Conservation (phyloP, 2,329 filamentous ascomycete genomes). For the Cercospora zeae-maydis region DNA sequence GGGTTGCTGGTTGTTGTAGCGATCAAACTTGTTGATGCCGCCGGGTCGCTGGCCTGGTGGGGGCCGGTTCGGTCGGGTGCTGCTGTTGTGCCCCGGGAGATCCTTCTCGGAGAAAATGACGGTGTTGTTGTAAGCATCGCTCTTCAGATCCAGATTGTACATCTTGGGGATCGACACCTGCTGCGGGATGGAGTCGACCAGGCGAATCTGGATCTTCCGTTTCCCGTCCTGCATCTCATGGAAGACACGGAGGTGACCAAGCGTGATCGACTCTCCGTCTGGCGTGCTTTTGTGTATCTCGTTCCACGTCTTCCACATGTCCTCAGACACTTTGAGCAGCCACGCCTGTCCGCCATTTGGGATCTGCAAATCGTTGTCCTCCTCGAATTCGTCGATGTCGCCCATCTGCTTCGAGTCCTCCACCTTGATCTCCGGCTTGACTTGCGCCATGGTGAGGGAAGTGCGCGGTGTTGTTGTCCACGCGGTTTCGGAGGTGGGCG, state of each 20-base stretch:
- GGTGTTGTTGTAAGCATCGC: conserved; percentile 70
- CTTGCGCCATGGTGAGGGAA: conserved; percentile 13
- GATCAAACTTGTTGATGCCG: conserved; percentile 25
- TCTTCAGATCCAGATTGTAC: conserved; percentile 73
- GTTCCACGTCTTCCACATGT: conserved; percentile 76
- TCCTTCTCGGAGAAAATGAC: conserved; percentile 94
- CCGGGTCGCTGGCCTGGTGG: conserved; percentile 19
- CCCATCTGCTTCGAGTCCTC: conserved; percentile 25
- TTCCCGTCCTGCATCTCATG: conserved; percentile 20
- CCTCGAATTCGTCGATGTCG: conserved; percentile 35
- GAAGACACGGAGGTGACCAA: conserved; percentile 62
- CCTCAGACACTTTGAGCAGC: conserved; percentile 73
- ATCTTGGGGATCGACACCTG: conserved; percentile 80
- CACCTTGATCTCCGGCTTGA: conserved; percentile 26
- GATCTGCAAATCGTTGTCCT: conserved; percentile 34
- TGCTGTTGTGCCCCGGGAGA: conserved; percentile 58
- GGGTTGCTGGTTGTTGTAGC: conserved; percentile 21
- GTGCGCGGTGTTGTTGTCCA: background rate
- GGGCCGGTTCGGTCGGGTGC: conserved; percentile 9
- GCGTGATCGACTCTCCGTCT: conserved; percentile 57
- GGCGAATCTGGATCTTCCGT: conserved; percentile 61
- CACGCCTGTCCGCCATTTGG: conserved; percentile 45
- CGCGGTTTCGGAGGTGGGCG: background rate
- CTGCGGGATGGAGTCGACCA: conserved; percentile 60
- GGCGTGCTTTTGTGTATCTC: conserved; percentile 67